These are phyloP conservation scores for Erodium texanum DNA, from an alignment of 441 rosid genomes.

Conservation along the genomic window DNA sequence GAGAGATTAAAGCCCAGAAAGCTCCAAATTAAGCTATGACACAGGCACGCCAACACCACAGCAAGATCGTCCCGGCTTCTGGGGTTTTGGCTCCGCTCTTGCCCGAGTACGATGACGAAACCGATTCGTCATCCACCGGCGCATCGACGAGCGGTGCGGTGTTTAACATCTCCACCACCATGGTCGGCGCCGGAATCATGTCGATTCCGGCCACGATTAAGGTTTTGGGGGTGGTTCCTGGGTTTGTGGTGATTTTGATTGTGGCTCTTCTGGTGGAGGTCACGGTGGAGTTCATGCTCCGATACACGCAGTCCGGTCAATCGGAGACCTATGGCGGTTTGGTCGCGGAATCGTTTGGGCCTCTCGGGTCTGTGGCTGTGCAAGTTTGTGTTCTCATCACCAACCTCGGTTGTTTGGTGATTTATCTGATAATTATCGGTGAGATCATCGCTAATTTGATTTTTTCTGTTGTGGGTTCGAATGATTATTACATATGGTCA, in stretches of 20 bases:
- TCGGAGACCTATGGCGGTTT: slow-evolving; percentile 37
- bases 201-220: slow-evolving; percentile 50
- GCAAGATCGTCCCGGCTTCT: neutral
- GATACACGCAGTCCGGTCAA: slow-evolving; percentile 31
- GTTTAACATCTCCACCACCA: slow-evolving; percentile 41
- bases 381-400: slow-evolving; percentile 35
- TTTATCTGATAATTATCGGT: slow-evolving; percentile 47
- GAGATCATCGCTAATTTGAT: neutral
- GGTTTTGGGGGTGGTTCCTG: slow-evolving; percentile 42
- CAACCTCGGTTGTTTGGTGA: slow-evolving; percentile 43
- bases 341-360: slow-evolving; percentile 44
- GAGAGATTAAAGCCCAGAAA: neutral
- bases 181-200: slow-evolving; percentile 57
- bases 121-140: neutral
- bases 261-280: slow-evolving; percentile 37
- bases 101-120: neutral
- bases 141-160: slow-evolving; percentile 33
- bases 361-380: slow-evolving; percentile 25
- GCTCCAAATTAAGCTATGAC: neutral
- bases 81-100: slow-evolving; percentile 14
- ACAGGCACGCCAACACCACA: neutral
- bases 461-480: no score
- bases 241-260: slow-evolving; percentile 22
- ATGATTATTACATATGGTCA: no score
- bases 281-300: slow-evolving; percentile 39